These are phyloP conservation scores for Powellomyces hirtus DNA, from an alignment of 192 early-diverging fungal genomes.

Conservation along the genomic window DNA sequence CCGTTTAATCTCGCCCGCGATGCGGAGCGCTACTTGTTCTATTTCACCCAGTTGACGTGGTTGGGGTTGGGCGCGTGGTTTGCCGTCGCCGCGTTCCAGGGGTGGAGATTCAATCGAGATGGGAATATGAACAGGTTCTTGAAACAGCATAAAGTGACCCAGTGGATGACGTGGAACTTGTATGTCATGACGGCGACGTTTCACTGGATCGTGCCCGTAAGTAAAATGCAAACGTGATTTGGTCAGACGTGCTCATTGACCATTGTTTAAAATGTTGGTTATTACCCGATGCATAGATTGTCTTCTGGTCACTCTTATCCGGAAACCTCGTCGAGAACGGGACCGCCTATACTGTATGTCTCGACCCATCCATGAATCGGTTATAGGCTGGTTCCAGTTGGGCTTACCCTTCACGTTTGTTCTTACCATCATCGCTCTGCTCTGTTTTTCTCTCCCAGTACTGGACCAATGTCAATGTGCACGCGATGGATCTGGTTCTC, in stretches of 20 bases:
- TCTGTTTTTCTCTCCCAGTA: neutral
- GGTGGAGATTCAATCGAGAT: slow-evolving; percentile 5
- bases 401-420: neutral
- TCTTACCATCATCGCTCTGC: neutral
- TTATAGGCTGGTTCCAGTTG: no score
- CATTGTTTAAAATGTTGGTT: neutral
- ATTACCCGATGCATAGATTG: slow-evolving; percentile 23
- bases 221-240: neutral
- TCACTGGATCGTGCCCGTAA: slow-evolving; percentile 36
- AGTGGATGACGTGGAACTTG: slow-evolving; percentile 33
- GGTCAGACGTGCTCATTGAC: neutral
- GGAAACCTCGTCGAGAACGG: slow-evolving; percentile 2
- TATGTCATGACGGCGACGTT: slow-evolving; percentile 31
- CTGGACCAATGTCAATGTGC: slow-evolving; percentile 26
- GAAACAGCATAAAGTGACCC: neutral
- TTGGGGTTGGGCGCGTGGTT: slow-evolving; percentile 16
- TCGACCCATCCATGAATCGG: no score
- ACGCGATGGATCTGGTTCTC: slow-evolving; percentile 26
- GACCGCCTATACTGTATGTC: slow-evolving; percentile 4
- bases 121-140: slow-evolving; percentile 7
- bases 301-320: slow-evolving; percentile 34
- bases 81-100: slow-evolving; percentile 10
- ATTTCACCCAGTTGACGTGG: slow-evolving; percentile 28
- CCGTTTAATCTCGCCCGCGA: slow-evolving; percentile 2
- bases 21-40: slow-evolving; percentile 11